These are phyloP conservation scores for Chiua sp. DNA, from an alignment of 1,284 basidiomycete genomes.

Conservation along the genomic window DNA sequence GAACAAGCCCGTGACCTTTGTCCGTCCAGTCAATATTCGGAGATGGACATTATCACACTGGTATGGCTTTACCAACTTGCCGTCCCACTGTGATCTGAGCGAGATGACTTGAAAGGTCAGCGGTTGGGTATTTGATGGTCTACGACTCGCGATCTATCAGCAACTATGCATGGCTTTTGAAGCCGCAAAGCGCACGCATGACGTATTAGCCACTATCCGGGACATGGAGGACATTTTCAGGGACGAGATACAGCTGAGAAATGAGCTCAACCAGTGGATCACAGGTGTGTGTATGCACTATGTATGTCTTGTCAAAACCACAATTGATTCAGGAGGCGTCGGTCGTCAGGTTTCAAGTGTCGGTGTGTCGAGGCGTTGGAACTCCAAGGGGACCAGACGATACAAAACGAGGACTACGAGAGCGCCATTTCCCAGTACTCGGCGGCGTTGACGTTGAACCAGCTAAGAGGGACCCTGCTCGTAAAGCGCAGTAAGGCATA, in stretches of 20 bases:
- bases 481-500: constrained; percentile 24
- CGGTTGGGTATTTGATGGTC: constrained; percentile 23
- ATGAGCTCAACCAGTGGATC: constrained; percentile 14
- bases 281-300: constrained; percentile 8
- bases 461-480: constrained; percentile 1
- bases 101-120: constrained; percentile 15
- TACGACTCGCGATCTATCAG: constrained; percentile 14
- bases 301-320: neutral
- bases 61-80: constrained; percentile 6
- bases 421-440: constrained; percentile 20
- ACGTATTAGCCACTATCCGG: constrained; percentile 3
- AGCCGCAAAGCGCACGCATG: neutral
- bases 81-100: neutral
- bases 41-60: constrained; percentile 17
- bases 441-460: constrained; percentile 12
- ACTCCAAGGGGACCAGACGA: constrained; percentile 17
- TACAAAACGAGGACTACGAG: constrained; percentile 4
- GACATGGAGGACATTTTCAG: constrained; percentile 10
- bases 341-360: constrained; percentile 17
- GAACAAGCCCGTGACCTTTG: constrained; percentile 12
- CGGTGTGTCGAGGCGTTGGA: constrained; percentile 7
- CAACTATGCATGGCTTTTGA: constrained; percentile 17
- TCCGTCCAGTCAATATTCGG: constrained; percentile 3
- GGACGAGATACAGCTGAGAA: constrained; percentile 13
- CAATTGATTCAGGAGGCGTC: neutral